phyloP scores from a whole-genome alignment of 495 filamentous ascomycete species.

The Neurospora sp. region DNA sequence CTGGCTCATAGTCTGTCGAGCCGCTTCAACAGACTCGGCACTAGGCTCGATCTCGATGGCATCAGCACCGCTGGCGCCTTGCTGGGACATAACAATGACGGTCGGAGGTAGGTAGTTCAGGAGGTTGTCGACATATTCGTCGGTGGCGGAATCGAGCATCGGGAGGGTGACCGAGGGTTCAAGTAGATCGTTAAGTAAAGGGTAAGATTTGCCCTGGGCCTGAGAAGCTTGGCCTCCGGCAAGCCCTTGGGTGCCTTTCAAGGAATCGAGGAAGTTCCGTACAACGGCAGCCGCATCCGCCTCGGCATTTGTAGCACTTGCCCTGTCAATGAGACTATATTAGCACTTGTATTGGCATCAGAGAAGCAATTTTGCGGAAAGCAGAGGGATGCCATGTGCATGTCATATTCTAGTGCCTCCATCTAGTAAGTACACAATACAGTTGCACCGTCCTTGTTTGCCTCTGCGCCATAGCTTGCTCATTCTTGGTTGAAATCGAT shows the following conservation, averaged over 20 bases:
- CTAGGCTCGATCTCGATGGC: constrained; percentile 45
- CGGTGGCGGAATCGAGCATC: constrained; percentile 56
- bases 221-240: constrained; percentile 20
- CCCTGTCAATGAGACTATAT: constrained; percentile 24
- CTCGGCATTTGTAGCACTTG: constrained; percentile 21
- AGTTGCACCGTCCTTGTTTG: neutral
- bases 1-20: constrained; percentile 60
- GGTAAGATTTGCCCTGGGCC: constrained; percentile 52
- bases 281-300: constrained; percentile 56
- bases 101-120: constrained; percentile 63
- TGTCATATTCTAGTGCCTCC: constrained; percentile 10
- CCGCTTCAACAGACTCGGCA: constrained; percentile 55
- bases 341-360: constrained; percentile 16
- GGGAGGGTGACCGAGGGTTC: constrained; percentile 65
- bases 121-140: constrained; percentile 58
- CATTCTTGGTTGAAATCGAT: neutral
- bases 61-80: constrained; percentile 37
- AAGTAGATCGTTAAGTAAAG: constrained; percentile 81
- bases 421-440: constrained; percentile 21
- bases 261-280: constrained; percentile 78
- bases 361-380: neutral
- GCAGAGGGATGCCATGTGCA: constrained; percentile 3
- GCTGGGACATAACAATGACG: constrained; percentile 59
- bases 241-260: constrained; percentile 48
- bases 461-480: constrained; percentile 8